Conservation (phyloP, 108 stramenopile species). For the Epithemia pelagica region DNA sequence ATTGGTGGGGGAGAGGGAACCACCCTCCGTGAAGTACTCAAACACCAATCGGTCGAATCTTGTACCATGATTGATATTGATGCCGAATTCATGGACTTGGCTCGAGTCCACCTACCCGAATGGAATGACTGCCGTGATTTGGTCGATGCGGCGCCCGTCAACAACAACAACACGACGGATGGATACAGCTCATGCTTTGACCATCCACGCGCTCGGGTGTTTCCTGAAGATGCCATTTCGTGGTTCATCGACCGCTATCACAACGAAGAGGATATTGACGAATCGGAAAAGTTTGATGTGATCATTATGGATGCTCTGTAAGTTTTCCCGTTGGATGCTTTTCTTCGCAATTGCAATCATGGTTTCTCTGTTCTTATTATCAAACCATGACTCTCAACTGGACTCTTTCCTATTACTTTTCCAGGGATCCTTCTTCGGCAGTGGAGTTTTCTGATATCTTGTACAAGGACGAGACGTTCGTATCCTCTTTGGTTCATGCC, state of each 20-base stretch:
- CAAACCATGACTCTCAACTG: too few relatives aligned
- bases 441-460: constrained; percentile 29
- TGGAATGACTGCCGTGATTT: constrained; percentile 61
- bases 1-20: constrained; percentile 90
- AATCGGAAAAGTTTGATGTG: constrained; percentile 20
- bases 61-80: constrained; percentile 80
- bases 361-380: too few relatives aligned
- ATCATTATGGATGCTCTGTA: constrained; percentile 71
- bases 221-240: constrained; percentile 53
- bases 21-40: constrained; percentile 86
- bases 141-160: constrained; percentile 45
- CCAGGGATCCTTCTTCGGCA: too few relatives aligned
- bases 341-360: too few relatives aligned
- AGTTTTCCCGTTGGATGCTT: too few relatives aligned
- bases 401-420: too few relatives aligned
- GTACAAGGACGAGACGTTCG: background rate
- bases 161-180: constrained; percentile 6
- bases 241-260: constrained; percentile 50
- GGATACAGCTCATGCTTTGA: constrained; percentile 44
- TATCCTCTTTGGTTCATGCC: constrained; percentile 17
- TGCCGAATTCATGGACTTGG: constrained; percentile 48
- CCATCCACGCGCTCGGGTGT: constrained; percentile 44
- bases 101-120: constrained; percentile 54
- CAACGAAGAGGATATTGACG: constrained; percentile 1
- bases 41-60: constrained; percentile 68